A percentile compares a stretch with the other conserved stretches of the same genome.
Conservation (phyloP, 129 eudicot genomes). For the Dittrichia graveolens region DNA sequence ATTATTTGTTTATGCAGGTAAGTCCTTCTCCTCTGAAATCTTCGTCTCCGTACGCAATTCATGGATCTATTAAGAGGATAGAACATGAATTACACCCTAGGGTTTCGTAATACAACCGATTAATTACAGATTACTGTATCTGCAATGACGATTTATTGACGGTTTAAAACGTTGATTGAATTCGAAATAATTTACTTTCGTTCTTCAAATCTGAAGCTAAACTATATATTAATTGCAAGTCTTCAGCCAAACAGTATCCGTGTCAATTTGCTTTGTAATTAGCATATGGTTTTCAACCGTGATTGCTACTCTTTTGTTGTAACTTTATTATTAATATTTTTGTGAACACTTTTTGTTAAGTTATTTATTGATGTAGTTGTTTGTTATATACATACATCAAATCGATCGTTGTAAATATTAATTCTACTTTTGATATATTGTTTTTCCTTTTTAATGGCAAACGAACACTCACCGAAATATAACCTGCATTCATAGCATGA, state of each 20-base stretch:
- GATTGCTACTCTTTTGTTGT: too few species aligned
- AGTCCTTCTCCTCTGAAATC: constrained; percentile 61
- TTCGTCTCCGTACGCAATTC: constrained; percentile 28
- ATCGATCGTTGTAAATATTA: too few species aligned
- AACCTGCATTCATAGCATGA: too few species aligned
- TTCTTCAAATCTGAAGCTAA: background rate
- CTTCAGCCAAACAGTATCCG: background rate
- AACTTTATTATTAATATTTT: too few species aligned
- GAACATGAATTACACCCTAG: constrained; percentile 26
- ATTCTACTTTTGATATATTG: too few species aligned
- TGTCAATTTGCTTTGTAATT: too few species aligned
- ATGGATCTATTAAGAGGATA: constrained; percentile 27
- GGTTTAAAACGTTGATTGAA: constrained; percentile 1
- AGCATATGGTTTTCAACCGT: too few species aligned
- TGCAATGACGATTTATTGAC: background rate
- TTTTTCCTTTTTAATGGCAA: too few species aligned
- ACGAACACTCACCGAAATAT: too few species aligned
- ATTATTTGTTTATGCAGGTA: constrained; percentile 86
- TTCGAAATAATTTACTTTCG: constrained; percentile 6
- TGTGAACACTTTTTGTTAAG: too few species aligned
- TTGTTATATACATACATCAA: too few species aligned
- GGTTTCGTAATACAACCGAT: constrained; percentile 19
- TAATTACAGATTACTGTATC: background rate
- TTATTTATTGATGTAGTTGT: too few species aligned
- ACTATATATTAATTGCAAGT: background rate